These are phyloP conservation scores for Prunus padus DNA, from an alignment of 306 rosid species.

Conservation along the genomic window DNA sequence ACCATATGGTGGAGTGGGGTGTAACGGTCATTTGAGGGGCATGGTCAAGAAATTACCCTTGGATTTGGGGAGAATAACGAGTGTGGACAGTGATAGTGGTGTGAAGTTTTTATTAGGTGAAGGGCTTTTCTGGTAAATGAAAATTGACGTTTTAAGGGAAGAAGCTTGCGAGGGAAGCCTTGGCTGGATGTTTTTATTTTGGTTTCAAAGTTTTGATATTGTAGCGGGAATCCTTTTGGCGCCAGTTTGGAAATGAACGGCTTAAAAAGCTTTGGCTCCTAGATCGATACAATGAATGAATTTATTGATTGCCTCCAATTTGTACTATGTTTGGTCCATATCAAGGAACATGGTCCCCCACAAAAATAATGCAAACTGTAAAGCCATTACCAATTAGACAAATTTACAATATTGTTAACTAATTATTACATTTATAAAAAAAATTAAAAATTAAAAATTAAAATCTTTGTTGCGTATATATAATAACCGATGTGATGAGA, in stretches of 20 bases:
- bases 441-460: too few species aligned
- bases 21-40: background rate
- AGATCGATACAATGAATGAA: background rate
- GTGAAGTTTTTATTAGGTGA: background rate
- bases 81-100: background rate
- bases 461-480: too few species aligned
- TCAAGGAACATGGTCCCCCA: background rate
- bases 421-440: too few species aligned
- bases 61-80: background rate
- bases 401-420: too few species aligned
- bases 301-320: background rate
- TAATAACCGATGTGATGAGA: too few species aligned
- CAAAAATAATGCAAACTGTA: background rate
- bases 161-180: slow-evolving; percentile 37
- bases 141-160: background rate
- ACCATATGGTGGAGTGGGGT: background rate
- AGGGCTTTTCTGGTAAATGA: slow-evolving; percentile 9
- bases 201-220: background rate
- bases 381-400: background rate
- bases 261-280: background rate
- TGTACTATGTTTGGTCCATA: background rate
- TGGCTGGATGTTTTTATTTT: background rate
- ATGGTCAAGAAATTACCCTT: background rate
- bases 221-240: slow-evolving; percentile 22
- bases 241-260: background rate